Evolutionary conservation across 306 rosid genomes (phyloP).

Genomic region (Cucumis cinereus): DNA sequence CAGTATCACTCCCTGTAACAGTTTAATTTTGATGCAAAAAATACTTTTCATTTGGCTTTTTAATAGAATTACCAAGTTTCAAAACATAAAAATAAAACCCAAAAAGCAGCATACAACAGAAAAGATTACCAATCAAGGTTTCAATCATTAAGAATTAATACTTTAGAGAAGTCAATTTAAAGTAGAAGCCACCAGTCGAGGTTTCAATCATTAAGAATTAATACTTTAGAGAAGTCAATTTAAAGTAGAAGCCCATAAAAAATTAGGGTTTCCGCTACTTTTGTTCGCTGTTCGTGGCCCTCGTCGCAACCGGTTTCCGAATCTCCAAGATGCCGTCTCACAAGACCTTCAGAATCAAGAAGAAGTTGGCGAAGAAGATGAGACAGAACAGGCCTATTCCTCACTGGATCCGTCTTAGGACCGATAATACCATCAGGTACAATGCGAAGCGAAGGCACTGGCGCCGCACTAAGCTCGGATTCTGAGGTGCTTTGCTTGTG

Average conservation of each 20-base stretch:
- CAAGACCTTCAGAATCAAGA: constrained; percentile 78
- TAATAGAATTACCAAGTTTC: not conserved
- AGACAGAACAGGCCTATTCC: constrained; percentile 94
- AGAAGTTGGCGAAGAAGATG: constrained; percentile 92
- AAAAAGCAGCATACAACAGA: not conserved
- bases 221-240: not conserved
- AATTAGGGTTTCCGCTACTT: not conserved
- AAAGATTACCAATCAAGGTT: not conserved
- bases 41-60: not conserved
- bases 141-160: not conserved
- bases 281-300: not conserved
- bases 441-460: constrained; percentile 53
- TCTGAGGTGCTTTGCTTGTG: constrained; percentile 18
- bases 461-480: constrained; percentile 55
- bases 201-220: not conserved
- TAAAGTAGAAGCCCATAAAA: no score
- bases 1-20: not conserved
- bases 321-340: constrained; percentile 50
- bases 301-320: not conserved
- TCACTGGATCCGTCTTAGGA: constrained; percentile 81
- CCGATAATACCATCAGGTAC: constrained; percentile 77
- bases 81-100: not conserved
- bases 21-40: not conserved
- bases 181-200: not conserved
- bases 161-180: not conserved